Percentiles rank a stretch among this genome's conserved stretches.
Evolutionary conservation across 2,329 filamentous ascomycete genomes (phyloP).

Genomic region (Fusarium sp.): DNA sequence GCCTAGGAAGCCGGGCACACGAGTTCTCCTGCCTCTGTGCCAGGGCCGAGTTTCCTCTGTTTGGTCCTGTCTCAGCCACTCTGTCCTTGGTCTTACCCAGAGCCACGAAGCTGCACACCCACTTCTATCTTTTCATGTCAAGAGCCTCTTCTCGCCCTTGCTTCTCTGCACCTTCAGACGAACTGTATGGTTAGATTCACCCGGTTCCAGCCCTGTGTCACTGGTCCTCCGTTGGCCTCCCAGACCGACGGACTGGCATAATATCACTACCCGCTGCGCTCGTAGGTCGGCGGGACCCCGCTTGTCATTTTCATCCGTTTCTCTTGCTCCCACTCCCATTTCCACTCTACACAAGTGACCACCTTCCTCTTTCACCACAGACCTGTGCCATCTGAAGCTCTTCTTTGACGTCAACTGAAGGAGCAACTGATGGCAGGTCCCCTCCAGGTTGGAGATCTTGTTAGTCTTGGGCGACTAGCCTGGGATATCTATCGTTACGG

Average conservation of each 20-base stretch:
- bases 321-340: constrained; percentile 4
- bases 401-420: constrained; percentile 11
- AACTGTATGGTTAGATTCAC: constrained; percentile 4
- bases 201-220: constrained; percentile 6
- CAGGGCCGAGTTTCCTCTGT: constrained; percentile 19
- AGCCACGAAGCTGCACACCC: constrained; percentile 19
- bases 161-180: constrained; percentile 14
- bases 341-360: constrained; percentile 12
- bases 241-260: constrained; percentile 6
- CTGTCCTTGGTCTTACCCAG: constrained; percentile 20
- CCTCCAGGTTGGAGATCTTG: constrained; percentile 51
- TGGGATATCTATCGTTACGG: constrained; percentile 54
- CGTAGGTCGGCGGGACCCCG: constrained; percentile 5
- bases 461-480: constrained; percentile 52
- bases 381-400: constrained; percentile 6
- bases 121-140: constrained; percentile 17
- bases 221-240: constrained; percentile 15
- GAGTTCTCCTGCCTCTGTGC: constrained; percentile 7
- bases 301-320: constrained; percentile 12
- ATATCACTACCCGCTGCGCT: constrained; percentile 11
- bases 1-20: constrained; percentile 15
- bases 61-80: constrained; percentile 36
- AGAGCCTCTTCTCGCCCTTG: constrained; percentile 31
- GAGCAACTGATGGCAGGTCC: constrained; percentile 44
- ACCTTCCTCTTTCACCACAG: constrained; percentile 1